Percentiles rank a stretch among this genome's conserved stretches.
Evolutionary conservation across 1,139 yeast genomes (phyloP).

Genomic region (Yamadazyma trypodendri): DNA sequence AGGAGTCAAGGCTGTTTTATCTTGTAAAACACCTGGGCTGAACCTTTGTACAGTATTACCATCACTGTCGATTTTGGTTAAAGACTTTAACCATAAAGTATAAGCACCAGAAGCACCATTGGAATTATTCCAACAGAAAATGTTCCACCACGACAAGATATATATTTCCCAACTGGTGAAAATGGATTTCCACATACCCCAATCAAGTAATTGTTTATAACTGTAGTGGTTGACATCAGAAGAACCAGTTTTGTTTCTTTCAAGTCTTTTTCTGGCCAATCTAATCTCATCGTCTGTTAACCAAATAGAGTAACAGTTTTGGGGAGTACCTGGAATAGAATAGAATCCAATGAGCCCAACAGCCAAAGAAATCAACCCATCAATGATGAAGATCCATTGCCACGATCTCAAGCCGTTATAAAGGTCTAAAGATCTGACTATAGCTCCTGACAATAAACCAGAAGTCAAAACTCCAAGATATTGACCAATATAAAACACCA

Average conservation of each 20-base stretch:
- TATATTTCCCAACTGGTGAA: constrained; percentile 57
- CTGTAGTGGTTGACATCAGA: constrained; percentile 28
- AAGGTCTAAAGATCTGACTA: constrained; percentile 48
- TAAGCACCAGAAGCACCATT: constrained; percentile 51
- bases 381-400: constrained; percentile 75
- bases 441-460: constrained; percentile 64
- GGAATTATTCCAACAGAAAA: constrained; percentile 63
- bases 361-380: constrained; percentile 57
- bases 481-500: constrained; percentile 60
- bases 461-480: constrained; percentile 61
- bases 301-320: constrained; percentile 53
- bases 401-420: constrained; percentile 56
- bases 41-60: constrained; percentile 25
- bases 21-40: constrained; percentile 35
- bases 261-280: constrained; percentile 58
- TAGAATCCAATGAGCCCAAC: constrained; percentile 64
- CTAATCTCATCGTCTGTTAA: constrained; percentile 63
- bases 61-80: constrained; percentile 19
- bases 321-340: constrained; percentile 69
- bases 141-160: constrained; percentile 49
- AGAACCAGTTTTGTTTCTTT: constrained; percentile 37
- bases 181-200: constrained; percentile 47
- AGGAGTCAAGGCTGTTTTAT: constrained; percentile 44
- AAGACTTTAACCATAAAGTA: constrained; percentile 44
- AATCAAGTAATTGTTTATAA: constrained; percentile 28